A percentile compares a stretch with the other conserved stretches of the same genome.
Conservation (phyloP, 805 yeast genomes). For the Starmerella geochares region DNA sequence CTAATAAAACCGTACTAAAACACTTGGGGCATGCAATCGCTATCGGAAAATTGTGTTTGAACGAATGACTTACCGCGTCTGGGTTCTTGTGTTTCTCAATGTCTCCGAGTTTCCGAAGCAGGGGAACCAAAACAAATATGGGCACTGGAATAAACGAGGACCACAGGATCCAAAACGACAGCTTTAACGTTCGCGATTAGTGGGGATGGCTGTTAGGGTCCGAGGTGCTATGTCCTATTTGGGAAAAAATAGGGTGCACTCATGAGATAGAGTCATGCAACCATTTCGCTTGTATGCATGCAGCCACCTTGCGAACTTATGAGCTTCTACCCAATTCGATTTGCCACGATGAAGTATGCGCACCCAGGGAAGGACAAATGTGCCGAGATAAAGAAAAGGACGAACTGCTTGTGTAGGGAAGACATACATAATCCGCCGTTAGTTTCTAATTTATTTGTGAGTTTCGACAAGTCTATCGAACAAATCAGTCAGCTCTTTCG, state of each 20-base stretch:
- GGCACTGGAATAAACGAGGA: not conserved
- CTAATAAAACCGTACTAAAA: not conserved
- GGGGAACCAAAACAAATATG: not conserved
- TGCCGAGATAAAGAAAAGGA: too few relatives aligned
- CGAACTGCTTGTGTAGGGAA: too few relatives aligned
- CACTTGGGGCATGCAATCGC: slow-evolving; percentile 1
- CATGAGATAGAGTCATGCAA: not conserved
- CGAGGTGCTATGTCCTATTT: not conserved
- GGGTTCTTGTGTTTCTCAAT: not conserved
- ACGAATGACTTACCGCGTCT: slow-evolving; percentile 1
- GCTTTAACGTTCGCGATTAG: slow-evolving; percentile 2
- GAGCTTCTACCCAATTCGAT: not conserved
- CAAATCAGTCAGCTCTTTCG: slow-evolving; percentile 22
- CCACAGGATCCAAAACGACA: not conserved
- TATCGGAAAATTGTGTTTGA: not conserved
- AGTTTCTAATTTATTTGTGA: not conserved
- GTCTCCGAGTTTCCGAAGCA: not conserved
- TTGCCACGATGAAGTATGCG: too few relatives aligned
- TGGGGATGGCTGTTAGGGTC: slow-evolving; percentile 1
- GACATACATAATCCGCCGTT: too few relatives aligned
- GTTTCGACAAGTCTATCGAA: slow-evolving; percentile 15
- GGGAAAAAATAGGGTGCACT: not conserved
- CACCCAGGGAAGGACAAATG: too few relatives aligned
- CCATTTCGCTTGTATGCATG: not conserved
- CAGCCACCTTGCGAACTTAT: not conserved